These are phyloP conservation scores for Crithidia bombi DNA, from an alignment of 208 protist genomes.

Conservation along the genomic window DNA sequence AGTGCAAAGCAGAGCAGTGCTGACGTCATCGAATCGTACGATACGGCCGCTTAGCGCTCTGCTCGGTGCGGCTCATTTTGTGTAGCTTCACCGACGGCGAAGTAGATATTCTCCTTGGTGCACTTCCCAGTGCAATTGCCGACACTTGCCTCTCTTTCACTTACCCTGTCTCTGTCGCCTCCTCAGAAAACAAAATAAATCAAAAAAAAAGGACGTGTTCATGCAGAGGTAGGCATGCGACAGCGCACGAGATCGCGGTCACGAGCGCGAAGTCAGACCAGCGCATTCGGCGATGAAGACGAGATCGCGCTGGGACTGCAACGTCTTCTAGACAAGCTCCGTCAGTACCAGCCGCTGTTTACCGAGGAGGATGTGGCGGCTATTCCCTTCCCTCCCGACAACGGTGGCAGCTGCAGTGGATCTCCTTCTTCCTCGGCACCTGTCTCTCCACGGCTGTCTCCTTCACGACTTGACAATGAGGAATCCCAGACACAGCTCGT, in stretches of 20 bases:
- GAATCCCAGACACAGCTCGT: conserved; percentile 1
- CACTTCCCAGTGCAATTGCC: no score
- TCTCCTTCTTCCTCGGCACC: conserved; percentile 29
- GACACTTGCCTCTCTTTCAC: not conserved
- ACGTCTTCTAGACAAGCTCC: conserved; percentile 65
- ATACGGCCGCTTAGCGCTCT: no score
- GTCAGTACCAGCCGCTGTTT: conserved; percentile 68
- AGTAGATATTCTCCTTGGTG: no score
- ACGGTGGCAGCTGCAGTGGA: conserved; percentile 30
- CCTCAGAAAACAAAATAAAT: no score
- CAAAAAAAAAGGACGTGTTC: no score
- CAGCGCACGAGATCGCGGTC: conserved; percentile 39
- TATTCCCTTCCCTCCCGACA: conserved; percentile 62
- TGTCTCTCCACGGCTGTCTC: conserved; percentile 23
- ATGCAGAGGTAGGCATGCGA: conserved; percentile 26
- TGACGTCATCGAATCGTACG: no score
- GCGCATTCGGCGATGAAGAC: conserved; percentile 40
- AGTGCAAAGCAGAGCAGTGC: no score
- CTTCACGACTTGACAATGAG: conserved; percentile 29
- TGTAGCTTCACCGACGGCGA: no score
- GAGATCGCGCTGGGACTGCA: conserved; percentile 57
- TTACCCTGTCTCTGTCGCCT: not conserved
- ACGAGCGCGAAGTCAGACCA: conserved; percentile 32
- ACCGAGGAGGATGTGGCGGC: conserved; percentile 79
- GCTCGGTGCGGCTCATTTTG: no score